phyloP scores from a whole-genome alignment of 768 basidiomycete species.

The Boletus bicolor region DNA sequence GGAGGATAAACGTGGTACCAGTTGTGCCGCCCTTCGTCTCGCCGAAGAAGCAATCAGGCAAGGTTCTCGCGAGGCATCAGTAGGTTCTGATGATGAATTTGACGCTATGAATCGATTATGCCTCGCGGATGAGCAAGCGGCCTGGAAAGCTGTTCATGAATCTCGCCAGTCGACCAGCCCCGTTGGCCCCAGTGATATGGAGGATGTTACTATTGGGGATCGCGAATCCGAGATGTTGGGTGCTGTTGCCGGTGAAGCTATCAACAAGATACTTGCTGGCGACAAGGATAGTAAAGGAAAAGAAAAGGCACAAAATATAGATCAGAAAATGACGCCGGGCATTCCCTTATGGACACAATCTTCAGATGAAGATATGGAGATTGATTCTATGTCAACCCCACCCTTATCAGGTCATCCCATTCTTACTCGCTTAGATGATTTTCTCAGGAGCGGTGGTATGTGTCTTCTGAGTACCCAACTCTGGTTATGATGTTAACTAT shows the following conservation, averaged over 20 bases:
- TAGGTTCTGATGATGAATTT: conserved; percentile 17
- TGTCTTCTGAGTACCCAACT: not conserved
- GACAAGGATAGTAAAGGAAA: conserved; percentile 36
- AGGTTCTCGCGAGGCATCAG: conserved; percentile 26
- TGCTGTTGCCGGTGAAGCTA: conserved; percentile 36
- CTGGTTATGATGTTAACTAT: not conserved
- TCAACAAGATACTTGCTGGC: conserved; percentile 42
- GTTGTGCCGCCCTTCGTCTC: conserved; percentile 39
- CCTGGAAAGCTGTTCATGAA: conserved; percentile 36
- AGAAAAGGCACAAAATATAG: conserved; percentile 23
- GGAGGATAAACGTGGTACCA: conserved; percentile 33
- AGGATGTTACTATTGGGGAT: conserved; percentile 37
- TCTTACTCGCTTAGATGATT: conserved; percentile 31
- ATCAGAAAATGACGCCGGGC: conserved; percentile 19
- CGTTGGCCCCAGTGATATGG: conserved; percentile 13
- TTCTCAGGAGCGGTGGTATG: conserved; percentile 36
- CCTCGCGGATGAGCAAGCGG: conserved; percentile 40
- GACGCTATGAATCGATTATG: conserved; percentile 10
- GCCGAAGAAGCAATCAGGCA: conserved; percentile 43
- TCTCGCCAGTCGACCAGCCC: conserved; percentile 19
- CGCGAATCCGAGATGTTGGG: conserved; percentile 30
- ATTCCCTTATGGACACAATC: conserved; percentile 33
- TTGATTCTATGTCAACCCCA: conserved; percentile 11
- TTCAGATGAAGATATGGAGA: conserved; percentile 20
- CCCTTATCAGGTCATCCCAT: conserved; percentile 25